Base-by-base conservation (phyloP, 1,139 yeast genomes). In the Debaryomycetaceae sp. region DNA sequence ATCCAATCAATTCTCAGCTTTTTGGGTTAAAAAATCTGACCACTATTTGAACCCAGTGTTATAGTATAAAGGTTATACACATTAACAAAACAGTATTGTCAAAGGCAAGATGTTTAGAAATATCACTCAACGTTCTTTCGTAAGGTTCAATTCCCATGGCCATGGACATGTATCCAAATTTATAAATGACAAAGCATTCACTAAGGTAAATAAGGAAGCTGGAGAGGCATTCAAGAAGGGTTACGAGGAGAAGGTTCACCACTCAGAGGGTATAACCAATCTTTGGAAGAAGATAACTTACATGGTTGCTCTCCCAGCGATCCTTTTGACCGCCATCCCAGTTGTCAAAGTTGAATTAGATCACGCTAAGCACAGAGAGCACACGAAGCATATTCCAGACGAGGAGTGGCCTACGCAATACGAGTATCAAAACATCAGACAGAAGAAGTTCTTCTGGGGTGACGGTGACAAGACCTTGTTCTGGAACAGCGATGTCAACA, bases 391-490 rank as follows among this genome's bases (percentile, higher is more conserved):
- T 61, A 75, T 88, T 49, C 63, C 84, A 38, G 97, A 90, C 66
- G 95, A 85, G 56, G 96, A 90, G 67, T 87, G 96, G 90, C 97
- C 97, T 60, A 75, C 70, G 51, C 95, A 86, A 71, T 88, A 87
- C 75, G 93, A 84, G 55, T 93, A 83, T 81, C 91, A 85, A 77
- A 91, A 93, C 79, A 69, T 89, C 60, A 87, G 98, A 81, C 68
- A 68, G 63, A 84, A 82, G 70, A 85, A 87, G 66, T 87, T 80
- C 81, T 91, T 89, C 84, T 93, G 98, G 98, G 98, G 98, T 64
- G 91, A 93, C 66, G 98, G 99, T 65, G 96, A 90, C 78, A 84
- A 88, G 80, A 89, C 98, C 53, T 75, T 87, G 66, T 93, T 93
- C 86, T 93, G 99, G 99, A 90, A 89, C 77, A 76, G 87, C 47